Percentiles rank a stretch among this genome's conserved stretches.
Conservation (phyloP, 202 grass and related monocot species). For the Schoenoplectus triqueter region DNA sequence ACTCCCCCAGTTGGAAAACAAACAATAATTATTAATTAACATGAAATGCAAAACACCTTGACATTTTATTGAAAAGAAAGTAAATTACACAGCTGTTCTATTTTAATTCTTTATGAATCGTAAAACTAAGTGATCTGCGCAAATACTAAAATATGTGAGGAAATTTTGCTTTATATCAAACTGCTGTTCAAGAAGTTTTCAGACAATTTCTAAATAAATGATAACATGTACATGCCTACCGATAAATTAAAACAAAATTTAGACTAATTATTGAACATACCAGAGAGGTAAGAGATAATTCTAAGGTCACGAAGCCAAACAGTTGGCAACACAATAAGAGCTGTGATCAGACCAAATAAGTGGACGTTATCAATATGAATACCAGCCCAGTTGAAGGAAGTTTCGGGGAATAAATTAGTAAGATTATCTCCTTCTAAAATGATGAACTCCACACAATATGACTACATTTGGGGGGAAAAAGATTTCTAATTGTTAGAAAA, state of each 20-base stretch:
- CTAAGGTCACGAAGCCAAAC: slow-evolving; percentile 91
- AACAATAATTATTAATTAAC: slow-evolving; percentile 6
- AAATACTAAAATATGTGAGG: neutral
- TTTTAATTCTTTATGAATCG: neutral
- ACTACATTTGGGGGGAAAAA: slow-evolving; percentile 49
- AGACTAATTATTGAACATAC: slow-evolving; percentile 40
- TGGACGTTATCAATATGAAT: slow-evolving; percentile 69
- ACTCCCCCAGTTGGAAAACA: slow-evolving; percentile 67
- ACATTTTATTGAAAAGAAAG: neutral
- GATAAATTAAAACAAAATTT: slow-evolving; percentile 25
- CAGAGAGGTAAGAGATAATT: slow-evolving; percentile 89
- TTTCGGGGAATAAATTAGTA: slow-evolving; percentile 68
- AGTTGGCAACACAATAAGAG: slow-evolving; percentile 80
- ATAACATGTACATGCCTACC: slow-evolving; percentile 6
- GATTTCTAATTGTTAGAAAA: slow-evolving; percentile 3
- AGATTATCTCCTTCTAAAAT: slow-evolving; percentile 96
- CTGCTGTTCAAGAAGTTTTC: neutral
- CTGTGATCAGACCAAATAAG: slow-evolving; percentile 78
- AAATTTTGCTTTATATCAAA: slow-evolving; percentile 21
- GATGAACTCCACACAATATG: slow-evolving; percentile 97
- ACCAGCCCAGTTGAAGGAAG: slow-evolving; percentile 60
- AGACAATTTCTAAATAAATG: neutral
- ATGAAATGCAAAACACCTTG: neutral
- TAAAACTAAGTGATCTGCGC: slow-evolving; percentile 3
- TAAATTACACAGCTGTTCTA: neutral